Percentiles rank a stretch among this genome's conserved stretches.
Evolutionary conservation across 371 early-diverging fungal genomes (phyloP).

Genomic region (Mucor indicus): DNA sequence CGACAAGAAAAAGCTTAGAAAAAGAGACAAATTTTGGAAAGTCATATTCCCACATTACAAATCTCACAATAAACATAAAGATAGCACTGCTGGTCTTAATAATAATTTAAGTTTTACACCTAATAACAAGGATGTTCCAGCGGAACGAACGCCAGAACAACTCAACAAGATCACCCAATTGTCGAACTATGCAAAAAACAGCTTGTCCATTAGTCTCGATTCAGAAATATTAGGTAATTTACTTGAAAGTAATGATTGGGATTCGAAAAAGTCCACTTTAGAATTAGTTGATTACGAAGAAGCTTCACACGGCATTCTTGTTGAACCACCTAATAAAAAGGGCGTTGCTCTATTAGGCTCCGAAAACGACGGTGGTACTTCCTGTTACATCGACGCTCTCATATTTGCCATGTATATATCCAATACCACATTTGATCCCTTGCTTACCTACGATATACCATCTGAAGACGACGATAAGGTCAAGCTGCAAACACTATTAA

Average conservation of each 20-base stretch:
- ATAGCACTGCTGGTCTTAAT: too few species aligned
- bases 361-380: conserved; percentile 51
- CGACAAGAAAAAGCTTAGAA: conserved; percentile 13
- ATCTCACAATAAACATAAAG: not conserved
- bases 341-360: conserved; percentile 24
- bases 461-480: conserved; percentile 11
- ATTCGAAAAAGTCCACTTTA: conserved; percentile 24
- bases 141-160: conserved; percentile 7
- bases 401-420: conserved; percentile 60
- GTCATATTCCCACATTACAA: conserved; percentile 6
- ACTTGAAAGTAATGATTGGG: conserved; percentile 30
- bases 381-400: conserved; percentile 55
- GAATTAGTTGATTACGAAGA: conserved; percentile 36
- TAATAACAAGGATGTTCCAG: not conserved
- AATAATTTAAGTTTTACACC: too few species aligned
- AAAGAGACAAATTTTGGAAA: conserved; percentile 17
- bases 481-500: conserved; percentile 45
- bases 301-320: conserved; percentile 33
- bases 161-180: conserved; percentile 11
- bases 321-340: conserved; percentile 3
- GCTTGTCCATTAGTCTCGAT: conserved; percentile 20
- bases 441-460: conserved; percentile 20
- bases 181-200: conserved; percentile 14
- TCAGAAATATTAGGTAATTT: conserved; percentile 16
- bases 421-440: conserved; percentile 47